Base-by-base conservation (phyloP, 2,329 filamentous ascomycete species). In the Eutypa lata region DNA sequence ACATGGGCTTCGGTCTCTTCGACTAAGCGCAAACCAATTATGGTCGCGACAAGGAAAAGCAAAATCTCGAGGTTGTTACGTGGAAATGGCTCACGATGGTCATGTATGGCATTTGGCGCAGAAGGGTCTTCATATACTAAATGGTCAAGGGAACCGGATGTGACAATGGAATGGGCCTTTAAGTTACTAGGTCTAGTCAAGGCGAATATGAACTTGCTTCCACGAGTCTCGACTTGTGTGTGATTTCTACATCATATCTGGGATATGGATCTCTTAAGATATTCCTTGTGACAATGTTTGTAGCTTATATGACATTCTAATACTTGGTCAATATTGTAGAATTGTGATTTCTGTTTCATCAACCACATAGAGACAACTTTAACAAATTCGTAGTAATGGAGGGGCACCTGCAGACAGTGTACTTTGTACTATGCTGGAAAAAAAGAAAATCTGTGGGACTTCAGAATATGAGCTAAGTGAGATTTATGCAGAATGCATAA, bases 1-100 rank as follows among this genome's bases (percentile, higher is more conserved):
- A 88, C 72, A 88, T 88, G 84, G 84, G 85, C 68, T 87, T 88
- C 80, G 86, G 85, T 82, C 85, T 89, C 63, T 87, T 87, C 82
- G 84, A 87, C 77, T 87, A 87, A 85, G 73, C 76, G 69, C 57
- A 65, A 61, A 24, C 52, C 56, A 56, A 55, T 49, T 48, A 22
- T 53, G 51, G 21, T 52, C 46, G 58, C 49, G 40, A 54, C 57
- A 61, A 65, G 53, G 68, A 62, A 54, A 51, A 56, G 59, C 52
- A 56, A 42, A 51, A 62, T 47, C 54, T 59, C 59, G 62, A 65
- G 56, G 61, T 60, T 57, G 59, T 54, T 54, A 55, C 46, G 60
- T 57, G 53, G 56, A 65, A 62, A 61, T 55, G 59, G 64, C 52
- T 58, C 59, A 50, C 57, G 58, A 56, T 54, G 61, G 61, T 63